Percentiles rank a stretch among this genome's conserved stretches.
Evolutionary conservation across 768 basidiomycete genomes (phyloP).

Genomic region (Cyathus striatus): DNA sequence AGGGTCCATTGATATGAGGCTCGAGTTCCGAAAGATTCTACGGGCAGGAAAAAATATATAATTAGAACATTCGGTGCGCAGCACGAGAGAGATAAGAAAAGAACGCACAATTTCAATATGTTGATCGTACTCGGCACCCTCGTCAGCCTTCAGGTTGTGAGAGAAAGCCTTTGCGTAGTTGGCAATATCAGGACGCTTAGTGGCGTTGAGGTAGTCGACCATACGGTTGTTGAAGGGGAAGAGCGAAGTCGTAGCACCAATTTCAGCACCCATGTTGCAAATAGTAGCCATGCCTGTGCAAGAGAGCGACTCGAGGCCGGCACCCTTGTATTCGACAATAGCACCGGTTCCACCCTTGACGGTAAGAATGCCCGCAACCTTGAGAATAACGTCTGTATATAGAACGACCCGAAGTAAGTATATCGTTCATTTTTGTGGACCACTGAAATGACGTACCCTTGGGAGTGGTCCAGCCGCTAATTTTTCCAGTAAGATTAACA

Average conservation of each 20-base stretch:
- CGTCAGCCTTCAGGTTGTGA: slow-evolving; percentile 87
- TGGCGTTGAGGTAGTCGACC: slow-evolving; percentile 91
- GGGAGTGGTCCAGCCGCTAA: slow-evolving; percentile 95
- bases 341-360: slow-evolving; percentile 99
- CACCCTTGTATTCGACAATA: slow-evolving; percentile 94
- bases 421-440: no score
- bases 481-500: slow-evolving; percentile 93
- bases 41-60: neutral
- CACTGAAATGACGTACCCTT: no score
- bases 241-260: slow-evolving; percentile 96
- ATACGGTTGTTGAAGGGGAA: slow-evolving; percentile 99
- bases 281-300: slow-evolving; percentile 99
- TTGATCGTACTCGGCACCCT: slow-evolving; percentile 90
- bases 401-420: no score
- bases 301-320: slow-evolving; percentile 93
- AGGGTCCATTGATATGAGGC: slow-evolving; percentile 99
- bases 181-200: slow-evolving; percentile 84
- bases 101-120: slow-evolving; percentile 80
- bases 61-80: neutral
- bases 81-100: neutral
- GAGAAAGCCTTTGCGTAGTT: slow-evolving; percentile 85
- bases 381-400: slow-evolving; percentile 93
- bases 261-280: slow-evolving; percentile 99
- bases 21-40: slow-evolving; percentile 97
- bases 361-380: slow-evolving; percentile 97